Base-by-base conservation (phyloP, 306 rosid species). In the Macrotyloma uniflorum region DNA sequence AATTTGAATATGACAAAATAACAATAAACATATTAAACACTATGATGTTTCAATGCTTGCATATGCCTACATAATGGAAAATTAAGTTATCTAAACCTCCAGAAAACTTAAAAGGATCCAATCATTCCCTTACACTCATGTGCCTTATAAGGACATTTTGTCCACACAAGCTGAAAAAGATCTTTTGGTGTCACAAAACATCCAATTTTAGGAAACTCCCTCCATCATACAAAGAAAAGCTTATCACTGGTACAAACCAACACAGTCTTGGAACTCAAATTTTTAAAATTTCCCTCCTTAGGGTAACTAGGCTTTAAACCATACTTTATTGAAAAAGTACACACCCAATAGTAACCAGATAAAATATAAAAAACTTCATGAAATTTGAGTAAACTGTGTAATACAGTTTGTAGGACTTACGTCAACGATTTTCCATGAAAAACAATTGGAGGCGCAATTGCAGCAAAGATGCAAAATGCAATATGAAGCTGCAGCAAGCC, bases 381-480 rank as follows among this genome's bases (percentile, higher is more conserved):
- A 32, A 76, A 67, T n/a, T 59, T 32, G 24, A 30, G 50, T 59
- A 59, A 75, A 74, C 57, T 18, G 68, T 28, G 50, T 20, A 57
- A 59, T 40, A 73, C 30, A 32, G 36, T 19, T 36, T 14, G 68
- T 5, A 72, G 63, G 63, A 85, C 98, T 93, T 91, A 93, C 99
- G 99, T 89, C 80, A 95, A 88, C 67, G 99, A 95, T 83, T 81
- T 87, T 62, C 99, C 99, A 59, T 91, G 97, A 68, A 95, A 95
- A 87, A 95, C 99, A 79, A 95, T 45, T 8, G 98, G 99, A 65
- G 99, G 99, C 1, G 99, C 99, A 78, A 95, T 95, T 7, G 99
- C 97, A 76, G 99, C 99, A 67, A 93, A 79, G 70, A 95, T 82
- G 80, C 98, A 95, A 90, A 95, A 95, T 61, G 57, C 91, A 62